Percentiles rank a stretch among this genome's conserved stretches.
Conservation (phyloP, 495 filamentous ascomycete genomes). For the Cercophora sp. region DNA sequence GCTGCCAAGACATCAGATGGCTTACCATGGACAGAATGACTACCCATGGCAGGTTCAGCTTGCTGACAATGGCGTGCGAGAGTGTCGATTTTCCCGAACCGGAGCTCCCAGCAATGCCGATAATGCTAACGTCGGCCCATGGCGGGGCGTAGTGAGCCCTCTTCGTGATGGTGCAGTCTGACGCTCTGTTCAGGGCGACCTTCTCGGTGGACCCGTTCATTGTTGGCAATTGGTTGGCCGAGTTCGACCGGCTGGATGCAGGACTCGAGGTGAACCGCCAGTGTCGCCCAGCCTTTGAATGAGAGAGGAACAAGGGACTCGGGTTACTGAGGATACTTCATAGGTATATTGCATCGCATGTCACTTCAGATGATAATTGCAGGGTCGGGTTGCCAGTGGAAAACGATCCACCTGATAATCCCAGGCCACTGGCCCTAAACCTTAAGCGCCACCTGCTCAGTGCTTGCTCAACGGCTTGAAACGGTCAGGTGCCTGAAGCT, state of each 20-base stretch:
- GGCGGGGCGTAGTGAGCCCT: constrained; percentile 80
- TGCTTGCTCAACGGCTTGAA: too few species aligned
- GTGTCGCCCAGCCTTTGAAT: too few species aligned
- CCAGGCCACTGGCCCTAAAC: too few species aligned
- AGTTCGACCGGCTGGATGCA: not conserved
- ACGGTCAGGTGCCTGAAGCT: too few species aligned
- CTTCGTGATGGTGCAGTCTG: constrained; percentile 37
- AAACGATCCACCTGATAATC: too few species aligned
- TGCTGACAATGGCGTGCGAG: constrained; percentile 83
- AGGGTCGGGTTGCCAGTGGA: too few species aligned
- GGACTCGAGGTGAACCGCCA: not conserved
- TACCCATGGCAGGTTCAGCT: constrained; percentile 92
- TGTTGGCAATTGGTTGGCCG: not conserved
- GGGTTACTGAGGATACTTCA: too few species aligned
- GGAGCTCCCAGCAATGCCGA: constrained; percentile 91
- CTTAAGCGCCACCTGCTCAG: too few species aligned
- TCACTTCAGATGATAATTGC: too few species aligned
- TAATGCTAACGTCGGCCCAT: constrained; percentile 91
- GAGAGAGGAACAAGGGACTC: too few species aligned
- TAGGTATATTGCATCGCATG: too few species aligned
- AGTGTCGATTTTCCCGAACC: constrained; percentile 97
- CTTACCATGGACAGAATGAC: constrained; percentile 92
- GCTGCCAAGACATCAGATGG: not conserved
- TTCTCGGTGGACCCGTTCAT: constrained; percentile 7
- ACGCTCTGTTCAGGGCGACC: constrained; percentile 14